Conservation (phyloP, 78 protist species). For the Trichosphaerium sp. region DNA sequence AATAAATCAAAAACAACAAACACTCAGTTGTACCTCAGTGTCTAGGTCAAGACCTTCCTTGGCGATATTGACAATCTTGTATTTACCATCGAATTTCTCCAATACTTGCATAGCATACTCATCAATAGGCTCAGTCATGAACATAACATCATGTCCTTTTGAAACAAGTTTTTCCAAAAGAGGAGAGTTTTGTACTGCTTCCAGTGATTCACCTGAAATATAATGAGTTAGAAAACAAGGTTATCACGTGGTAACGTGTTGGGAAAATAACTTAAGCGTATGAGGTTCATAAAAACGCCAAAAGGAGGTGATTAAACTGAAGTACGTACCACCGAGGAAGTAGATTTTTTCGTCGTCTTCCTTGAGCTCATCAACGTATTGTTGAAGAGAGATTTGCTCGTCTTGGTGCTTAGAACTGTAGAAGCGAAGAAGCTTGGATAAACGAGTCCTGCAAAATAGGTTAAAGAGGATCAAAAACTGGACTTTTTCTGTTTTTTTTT, state of each 20-base stretch:
- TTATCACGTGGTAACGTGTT: too few species aligned
- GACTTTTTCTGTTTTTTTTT: too few species aligned
- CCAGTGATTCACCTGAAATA: constrained; percentile 37
- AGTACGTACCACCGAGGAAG: constrained; percentile 68
- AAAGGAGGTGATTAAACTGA: constrained; percentile 52
- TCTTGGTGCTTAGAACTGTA: constrained; percentile 13
- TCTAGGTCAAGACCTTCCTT: constrained; percentile 78
- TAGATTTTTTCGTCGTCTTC: constrained; percentile 83
- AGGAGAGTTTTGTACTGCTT: constrained; percentile 71
- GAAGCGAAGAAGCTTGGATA: constrained; percentile 90
- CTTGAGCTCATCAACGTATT: constrained; percentile 82
- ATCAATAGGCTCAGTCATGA: constrained; percentile 91
- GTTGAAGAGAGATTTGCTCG: constrained; percentile 58
- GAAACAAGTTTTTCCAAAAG: constrained; percentile 68
- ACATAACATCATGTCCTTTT: constrained; percentile 89
- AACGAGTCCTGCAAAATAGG: constrained; percentile 56
- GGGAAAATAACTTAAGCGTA: too few species aligned
- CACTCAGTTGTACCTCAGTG: too few species aligned
- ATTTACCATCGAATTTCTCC: constrained; percentile 57
- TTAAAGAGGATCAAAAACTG: too few species aligned
- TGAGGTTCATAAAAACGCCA: too few species aligned
- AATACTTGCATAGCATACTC: constrained; percentile 83
- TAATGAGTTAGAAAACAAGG: too few species aligned
- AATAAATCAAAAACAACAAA: too few species aligned
- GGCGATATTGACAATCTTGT: constrained; percentile 69